Conservation (phyloP, 441 rosid species). For the Theobroma grandiflorum region DNA sequence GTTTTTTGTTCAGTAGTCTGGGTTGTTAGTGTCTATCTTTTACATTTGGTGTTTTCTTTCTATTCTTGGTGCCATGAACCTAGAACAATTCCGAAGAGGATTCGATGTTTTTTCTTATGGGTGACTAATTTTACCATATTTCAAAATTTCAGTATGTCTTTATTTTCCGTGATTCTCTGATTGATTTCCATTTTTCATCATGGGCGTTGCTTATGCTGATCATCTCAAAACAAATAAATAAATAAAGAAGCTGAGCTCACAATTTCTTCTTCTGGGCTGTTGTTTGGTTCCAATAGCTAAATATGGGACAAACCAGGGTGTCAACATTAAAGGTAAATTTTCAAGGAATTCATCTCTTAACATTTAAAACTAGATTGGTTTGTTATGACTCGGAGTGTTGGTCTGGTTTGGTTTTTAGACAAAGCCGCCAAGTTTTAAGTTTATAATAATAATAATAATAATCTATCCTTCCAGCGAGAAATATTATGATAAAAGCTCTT, state of each 20-base stretch:
- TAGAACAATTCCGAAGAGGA: slow-evolving; percentile 24
- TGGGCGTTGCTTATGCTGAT: neutral
- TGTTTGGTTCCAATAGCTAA: neutral
- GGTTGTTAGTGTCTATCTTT: slow-evolving; percentile 8
- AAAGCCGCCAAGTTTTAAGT: too few relatives aligned
- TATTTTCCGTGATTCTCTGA: neutral
- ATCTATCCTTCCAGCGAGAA: too few relatives aligned
- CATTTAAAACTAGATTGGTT: too few relatives aligned
- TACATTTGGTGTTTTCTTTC: slow-evolving; percentile 22
- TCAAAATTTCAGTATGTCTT: neutral
- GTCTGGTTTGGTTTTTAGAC: neutral
- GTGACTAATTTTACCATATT: neutral
- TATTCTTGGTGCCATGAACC: slow-evolving; percentile 26
- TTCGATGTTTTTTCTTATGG: neutral
- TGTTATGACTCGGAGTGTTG: too few relatives aligned
- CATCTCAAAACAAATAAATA: neutral
- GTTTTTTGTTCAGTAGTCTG: slow-evolving; percentile 28
- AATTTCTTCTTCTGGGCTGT: neutral
- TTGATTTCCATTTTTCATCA: neutral
- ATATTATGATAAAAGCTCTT: too few relatives aligned
- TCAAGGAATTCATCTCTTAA: too few relatives aligned
- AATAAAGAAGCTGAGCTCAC: neutral
- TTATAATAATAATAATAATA: too few relatives aligned
- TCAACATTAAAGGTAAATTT: neutral
- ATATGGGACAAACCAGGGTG: neutral